Conservation (phyloP, 2,329 filamentous ascomycete species). For the Aspergillus sclerotialis region DNA sequence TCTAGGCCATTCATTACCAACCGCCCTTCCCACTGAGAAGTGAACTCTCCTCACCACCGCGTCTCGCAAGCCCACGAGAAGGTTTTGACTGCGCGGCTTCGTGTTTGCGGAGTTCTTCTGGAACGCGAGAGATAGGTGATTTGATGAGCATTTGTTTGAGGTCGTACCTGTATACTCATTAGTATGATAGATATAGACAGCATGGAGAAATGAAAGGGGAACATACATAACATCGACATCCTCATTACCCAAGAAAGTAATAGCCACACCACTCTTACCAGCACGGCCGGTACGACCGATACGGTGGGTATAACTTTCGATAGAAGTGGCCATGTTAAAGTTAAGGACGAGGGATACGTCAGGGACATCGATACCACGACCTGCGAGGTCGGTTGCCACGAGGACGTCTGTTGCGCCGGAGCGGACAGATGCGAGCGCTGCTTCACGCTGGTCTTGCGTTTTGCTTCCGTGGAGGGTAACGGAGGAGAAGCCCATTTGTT, state of each 20-base stretch:
- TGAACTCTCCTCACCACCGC: slow-evolving; percentile 41
- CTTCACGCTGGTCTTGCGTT: slow-evolving; percentile 95
- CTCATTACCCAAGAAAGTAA: slow-evolving; percentile 90
- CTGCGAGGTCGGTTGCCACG: slow-evolving; percentile 91
- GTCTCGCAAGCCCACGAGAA: slow-evolving; percentile 35
- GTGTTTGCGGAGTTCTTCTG: slow-evolving; percentile 83
- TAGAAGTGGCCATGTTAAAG: slow-evolving; percentile 94
- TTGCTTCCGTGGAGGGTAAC: slow-evolving; percentile 94
- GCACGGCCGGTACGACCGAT: slow-evolving; percentile 96
- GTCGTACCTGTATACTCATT: slow-evolving; percentile 53
- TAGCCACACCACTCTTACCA: slow-evolving; percentile 90
- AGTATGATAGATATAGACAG: slow-evolving; percentile 6
- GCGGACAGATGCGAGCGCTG: slow-evolving; percentile 77
- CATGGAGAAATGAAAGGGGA: slow-evolving; percentile 1
- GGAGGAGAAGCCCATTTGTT: slow-evolving; percentile 81
- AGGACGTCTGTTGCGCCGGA: slow-evolving; percentile 76
- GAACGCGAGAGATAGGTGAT: slow-evolving; percentile 78
- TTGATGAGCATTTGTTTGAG: slow-evolving; percentile 93
- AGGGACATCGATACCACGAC: slow-evolving; percentile 93
- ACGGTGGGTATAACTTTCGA: slow-evolving; percentile 94
- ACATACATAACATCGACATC: slow-evolving; percentile 76
- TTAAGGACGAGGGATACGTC: slow-evolving; percentile 94
- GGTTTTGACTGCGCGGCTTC: slow-evolving; percentile 86
- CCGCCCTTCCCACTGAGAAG: slow-evolving; percentile 31
- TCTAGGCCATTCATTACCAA: slow-evolving; percentile 19